Base-by-base conservation (phyloP, 352 stramenopile species). In the Globisporangium rhizosaccharum region DNA sequence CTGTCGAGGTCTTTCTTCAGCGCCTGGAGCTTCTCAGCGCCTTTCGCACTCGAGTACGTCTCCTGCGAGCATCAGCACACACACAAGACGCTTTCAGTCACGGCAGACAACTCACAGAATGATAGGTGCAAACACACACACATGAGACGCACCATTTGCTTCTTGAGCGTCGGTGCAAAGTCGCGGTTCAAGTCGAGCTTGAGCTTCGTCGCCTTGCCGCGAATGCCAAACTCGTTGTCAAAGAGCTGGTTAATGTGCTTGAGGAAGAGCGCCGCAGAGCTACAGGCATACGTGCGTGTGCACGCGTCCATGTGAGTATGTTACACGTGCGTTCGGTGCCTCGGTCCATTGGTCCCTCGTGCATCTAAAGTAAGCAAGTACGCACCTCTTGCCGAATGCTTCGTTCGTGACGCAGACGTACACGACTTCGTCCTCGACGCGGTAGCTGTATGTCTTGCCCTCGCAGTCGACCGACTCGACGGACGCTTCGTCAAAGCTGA, bases 141-240 rank as follows among this genome's bases (percentile, higher is more conserved):
- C 58, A 26, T 30, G 15, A 10, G 4, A 53, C 50, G 25, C 25
- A 90, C 80, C 85, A 95, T 93, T 70, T 93, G 76, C 65, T 85
- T 92, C 70, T 92, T 92, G 20, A 95, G 59, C 17, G 75, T 88
- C 28, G 80, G 79, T 33, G 76, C 76, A 72, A 95, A 95, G 56
- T 95, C 85, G 15, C 82, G 71, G 52, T 95, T 92, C 79, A 95
- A 85, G 56, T 95, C 85, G 26, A 93, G 63, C 48, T 92, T 91
- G 53, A 95, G 75, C 67, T 95, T 95, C 48, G 85, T 95, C 47
- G 84, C 83, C 59, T 93, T 93, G 50, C 85, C 85, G 51, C 85
- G 80, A 48, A 93, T 92, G 23, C 85, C 84, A 63, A 93, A 95
- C 68, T 93, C 72, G 47, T 81, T 72, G 59, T 95, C 83, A 54